phyloP scores from a whole-genome alignment of 495 filamentous ascomycete species.

The Lophiostoma macrostomum region DNA sequence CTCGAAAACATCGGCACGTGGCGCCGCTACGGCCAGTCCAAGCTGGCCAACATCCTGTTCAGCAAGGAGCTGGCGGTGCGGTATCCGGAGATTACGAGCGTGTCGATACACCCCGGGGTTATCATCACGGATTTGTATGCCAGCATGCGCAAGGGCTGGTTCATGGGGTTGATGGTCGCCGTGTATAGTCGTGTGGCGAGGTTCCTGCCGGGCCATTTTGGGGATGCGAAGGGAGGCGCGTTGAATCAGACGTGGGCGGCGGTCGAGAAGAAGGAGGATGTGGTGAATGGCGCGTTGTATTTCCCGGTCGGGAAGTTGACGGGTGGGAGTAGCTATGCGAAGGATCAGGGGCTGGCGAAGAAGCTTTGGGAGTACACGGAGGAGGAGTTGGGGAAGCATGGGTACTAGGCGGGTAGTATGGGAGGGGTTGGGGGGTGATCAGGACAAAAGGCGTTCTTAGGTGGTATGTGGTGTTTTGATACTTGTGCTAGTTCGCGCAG shows the following conservation, averaged over 20 bases:
- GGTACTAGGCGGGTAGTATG: no score
- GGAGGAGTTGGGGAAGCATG: constrained; percentile 39
- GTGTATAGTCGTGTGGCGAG: constrained; percentile 46
- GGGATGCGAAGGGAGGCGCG: constrained; percentile 45
- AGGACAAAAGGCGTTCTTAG: no score
- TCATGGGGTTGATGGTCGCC: constrained; percentile 53
- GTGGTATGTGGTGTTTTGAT: no score
- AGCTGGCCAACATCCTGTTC: constrained; percentile 35
- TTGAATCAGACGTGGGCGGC: constrained; percentile 57
- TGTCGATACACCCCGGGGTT: constrained; percentile 49
- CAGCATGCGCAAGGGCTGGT: constrained; percentile 50
- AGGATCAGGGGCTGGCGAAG: constrained; percentile 54
- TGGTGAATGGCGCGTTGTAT: constrained; percentile 56
- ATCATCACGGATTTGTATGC: constrained; percentile 42
- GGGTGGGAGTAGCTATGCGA: constrained; percentile 49
- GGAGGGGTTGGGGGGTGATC: no score
- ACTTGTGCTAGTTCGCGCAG: no score
- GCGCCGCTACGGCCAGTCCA: constrained; percentile 32
- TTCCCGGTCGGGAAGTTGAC: constrained; percentile 58
- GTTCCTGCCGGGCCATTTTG: constrained; percentile 59
- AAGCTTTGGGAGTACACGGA: constrained; percentile 60
- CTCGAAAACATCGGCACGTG: constrained; percentile 47
- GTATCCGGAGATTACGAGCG: constrained; percentile 44
- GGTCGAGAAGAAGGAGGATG: constrained; percentile 47
- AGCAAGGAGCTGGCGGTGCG: constrained; percentile 10